Evolutionary conservation across 164 flowering plant genomes (phyloP).

Genomic region (Akebia trifoliata): DNA sequence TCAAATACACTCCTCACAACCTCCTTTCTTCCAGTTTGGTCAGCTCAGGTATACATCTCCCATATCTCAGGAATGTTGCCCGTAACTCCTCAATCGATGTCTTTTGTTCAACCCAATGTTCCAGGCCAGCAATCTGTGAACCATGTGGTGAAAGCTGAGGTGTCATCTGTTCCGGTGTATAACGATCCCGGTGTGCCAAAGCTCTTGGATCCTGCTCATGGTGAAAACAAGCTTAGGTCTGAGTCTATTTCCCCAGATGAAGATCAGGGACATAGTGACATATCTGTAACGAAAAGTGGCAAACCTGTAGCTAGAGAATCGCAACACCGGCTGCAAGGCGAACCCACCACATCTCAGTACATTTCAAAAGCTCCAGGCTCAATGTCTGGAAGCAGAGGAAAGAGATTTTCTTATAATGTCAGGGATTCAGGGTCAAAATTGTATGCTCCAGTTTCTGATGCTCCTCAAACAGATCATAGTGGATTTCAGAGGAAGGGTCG

Average conservation of each 20-base stretch:
- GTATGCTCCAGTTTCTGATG: constrained; percentile 34
- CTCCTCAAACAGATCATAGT: constrained; percentile 32
- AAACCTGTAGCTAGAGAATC: constrained; percentile 26
- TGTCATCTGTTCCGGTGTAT: constrained; percentile 19
- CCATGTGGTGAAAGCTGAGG: constrained; percentile 23
- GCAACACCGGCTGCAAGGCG: constrained; percentile 28
- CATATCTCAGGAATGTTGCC: constrained; percentile 70
- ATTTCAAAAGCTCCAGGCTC: constrained; percentile 38
- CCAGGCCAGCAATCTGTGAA: constrained; percentile 40
- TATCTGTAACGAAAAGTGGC: constrained; percentile 19
- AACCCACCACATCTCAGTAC: constrained; percentile 21
- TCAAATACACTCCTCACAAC: constrained; percentile 65
- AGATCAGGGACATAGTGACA: constrained; percentile 21
- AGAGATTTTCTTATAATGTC: constrained; percentile 38
- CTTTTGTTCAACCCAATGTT: constrained; percentile 59
- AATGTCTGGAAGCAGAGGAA: constrained; percentile 43
- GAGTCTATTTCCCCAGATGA: constrained; percentile 23
- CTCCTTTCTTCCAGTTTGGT: constrained; percentile 92
- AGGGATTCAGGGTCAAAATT: constrained; percentile 47
- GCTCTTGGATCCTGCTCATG: constrained; percentile 20
- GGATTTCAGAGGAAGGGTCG: constrained; percentile 62
- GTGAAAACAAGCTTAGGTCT: constrained; percentile 21
- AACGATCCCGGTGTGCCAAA: constrained; percentile 28
- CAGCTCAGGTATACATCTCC: constrained; percentile 78
- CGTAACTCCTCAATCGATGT: constrained; percentile 55